A percentile compares a stretch with the other conserved stretches of the same genome.
phyloP scores from a whole-genome alignment of 2,329 filamentous ascomycete genomes.

The Neurospora crassa region DNA sequence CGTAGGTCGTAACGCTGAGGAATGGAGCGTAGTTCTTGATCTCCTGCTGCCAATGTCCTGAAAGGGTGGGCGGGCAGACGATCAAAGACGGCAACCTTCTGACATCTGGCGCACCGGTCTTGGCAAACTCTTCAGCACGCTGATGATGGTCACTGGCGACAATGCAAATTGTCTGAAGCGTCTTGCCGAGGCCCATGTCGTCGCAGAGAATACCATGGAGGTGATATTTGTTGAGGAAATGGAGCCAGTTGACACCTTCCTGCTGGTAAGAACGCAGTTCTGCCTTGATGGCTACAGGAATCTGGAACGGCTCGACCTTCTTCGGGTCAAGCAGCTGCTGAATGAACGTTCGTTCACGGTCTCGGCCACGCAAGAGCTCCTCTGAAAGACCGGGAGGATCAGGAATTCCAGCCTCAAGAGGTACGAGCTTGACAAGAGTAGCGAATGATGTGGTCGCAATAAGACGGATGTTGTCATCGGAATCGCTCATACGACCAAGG shows the following conservation, averaged over 20 bases:
- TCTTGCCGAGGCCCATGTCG: conserved; percentile 98
- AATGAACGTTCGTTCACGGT: conserved; percentile 93
- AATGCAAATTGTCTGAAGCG: conserved; percentile 92
- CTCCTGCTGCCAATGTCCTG: conserved; percentile 98
- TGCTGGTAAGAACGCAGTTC: conserved; percentile 95
- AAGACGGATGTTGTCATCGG: conserved; percentile 87
- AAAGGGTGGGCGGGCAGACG: conserved; percentile 90
- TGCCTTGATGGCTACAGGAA: conserved; percentile 94
- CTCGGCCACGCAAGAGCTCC: conserved; percentile 78
- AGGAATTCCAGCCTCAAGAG: conserved; percentile 91
- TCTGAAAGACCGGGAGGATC: conserved; percentile 89
- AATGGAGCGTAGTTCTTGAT: conserved; percentile 94
- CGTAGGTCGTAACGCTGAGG: conserved; percentile 79
- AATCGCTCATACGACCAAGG: conserved; percentile 95
- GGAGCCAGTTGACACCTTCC: conserved; percentile 96
- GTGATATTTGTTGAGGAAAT: conserved; percentile 96
- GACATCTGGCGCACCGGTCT: conserved; percentile 68
- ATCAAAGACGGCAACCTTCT: conserved; percentile 82
- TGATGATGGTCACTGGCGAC: conserved; percentile 96
- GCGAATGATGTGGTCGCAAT: conserved; percentile 96
- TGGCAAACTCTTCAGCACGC: conserved; percentile 80
- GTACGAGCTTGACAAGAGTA: conserved; percentile 92
- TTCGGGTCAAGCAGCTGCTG: conserved; percentile 91
- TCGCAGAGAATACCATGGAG: conserved; percentile 97
- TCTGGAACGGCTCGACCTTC: conserved; percentile 88